Base-by-base conservation (phyloP, 2,329 filamentous ascomycete species). In the Sarocladium brachiariae region DNA sequence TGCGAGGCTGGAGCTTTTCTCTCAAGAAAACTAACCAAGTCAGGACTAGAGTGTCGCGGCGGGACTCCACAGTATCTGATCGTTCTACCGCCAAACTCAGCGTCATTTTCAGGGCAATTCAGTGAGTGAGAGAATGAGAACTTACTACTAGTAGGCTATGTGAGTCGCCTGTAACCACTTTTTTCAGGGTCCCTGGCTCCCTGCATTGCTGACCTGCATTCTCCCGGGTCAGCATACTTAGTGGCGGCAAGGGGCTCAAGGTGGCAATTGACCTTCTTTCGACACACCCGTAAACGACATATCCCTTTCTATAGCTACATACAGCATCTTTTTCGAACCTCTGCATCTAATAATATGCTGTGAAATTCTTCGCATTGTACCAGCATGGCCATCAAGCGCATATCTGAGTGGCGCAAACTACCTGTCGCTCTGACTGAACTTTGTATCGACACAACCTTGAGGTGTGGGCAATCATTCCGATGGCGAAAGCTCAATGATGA, bases 401-500 rank as follows among this genome's bases (percentile, higher is more conserved):
- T 81, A n/a, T 76, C 84, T 14, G 86, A 89, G 64, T 99, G 93
- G 93, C 82, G 82, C 56, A 95, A 88, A 71, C 71, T 99, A 58
- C 90, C 93, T 21, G 73, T 96, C 35, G 87, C 77, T 54, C 71
- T 96, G 30, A 80, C 84, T 3, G 93, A 99, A 64, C 79, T 99
- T 3, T 96, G 89, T 65, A 90, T 99, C 57, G 89, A 96, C 60
- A 99, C 92, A 0, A 96, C 90, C 0, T 73, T 99, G 30, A 84
- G 92, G 55, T 99, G 93, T 65, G 93, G 93, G 3, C 93, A 99
- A 66, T 96, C 92, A 1, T 99, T 99, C 60, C 84, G 92, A 72
- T 99, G 93, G 93, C 86, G 85, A 54, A 90, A 91, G 63, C 81
- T 89, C 46, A 78, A 83, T 38, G 83, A 91, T 64, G 86, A 92